These are phyloP conservation scores for Wickerhamomyces pijperi DNA, from an alignment of 805 yeast genomes.

Conservation along the genomic window DNA sequence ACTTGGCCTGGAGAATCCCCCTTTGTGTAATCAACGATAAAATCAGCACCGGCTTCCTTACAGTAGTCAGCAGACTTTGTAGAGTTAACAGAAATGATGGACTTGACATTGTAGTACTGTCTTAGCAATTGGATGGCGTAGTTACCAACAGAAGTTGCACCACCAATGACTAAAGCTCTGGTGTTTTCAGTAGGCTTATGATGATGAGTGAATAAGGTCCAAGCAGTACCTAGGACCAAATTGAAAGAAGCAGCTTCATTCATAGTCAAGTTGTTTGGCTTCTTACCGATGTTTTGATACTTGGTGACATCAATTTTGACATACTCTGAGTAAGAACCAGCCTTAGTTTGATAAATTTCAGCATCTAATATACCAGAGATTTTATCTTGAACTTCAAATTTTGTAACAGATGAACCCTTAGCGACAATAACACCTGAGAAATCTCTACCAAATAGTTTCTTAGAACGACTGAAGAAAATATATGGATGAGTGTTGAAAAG, in stretches of 20 bases:
- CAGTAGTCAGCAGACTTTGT: slow-evolving; percentile 33
- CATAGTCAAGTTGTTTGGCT: slow-evolving; percentile 30
- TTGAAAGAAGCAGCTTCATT: slow-evolving; percentile 55
- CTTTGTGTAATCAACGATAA: slow-evolving; percentile 45
- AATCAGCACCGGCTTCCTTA: slow-evolving; percentile 43
- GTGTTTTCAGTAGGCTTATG: slow-evolving; percentile 30
- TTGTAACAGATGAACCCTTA: slow-evolving; percentile 29
- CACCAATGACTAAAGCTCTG: slow-evolving; percentile 58
- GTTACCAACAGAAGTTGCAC: slow-evolving; percentile 59
- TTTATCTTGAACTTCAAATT: slow-evolving; percentile 37
- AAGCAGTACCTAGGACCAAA: slow-evolving; percentile 55
- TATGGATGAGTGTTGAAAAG: slow-evolving; percentile 23
- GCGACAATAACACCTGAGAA: slow-evolving; percentile 44
- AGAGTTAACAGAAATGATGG: slow-evolving; percentile 49
- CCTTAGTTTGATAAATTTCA: slow-evolving; percentile 12
- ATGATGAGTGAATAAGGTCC: slow-evolving; percentile 21
- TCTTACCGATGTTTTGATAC: slow-evolving; percentile 22
- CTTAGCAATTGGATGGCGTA: slow-evolving; percentile 47
- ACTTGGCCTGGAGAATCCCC: slow-evolving; percentile 25
- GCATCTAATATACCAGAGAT: slow-evolving; percentile 31
- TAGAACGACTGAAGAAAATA: slow-evolving; percentile 15
- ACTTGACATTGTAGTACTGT: slow-evolving; percentile 30
- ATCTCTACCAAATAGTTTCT: slow-evolving; percentile 38
- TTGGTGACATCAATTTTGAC: slow-evolving; percentile 27
- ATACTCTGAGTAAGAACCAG: slow-evolving; percentile 39